These are phyloP conservation scores for Coffea eugenioides DNA, from an alignment of 257 asterid species.

Conservation along the genomic window DNA sequence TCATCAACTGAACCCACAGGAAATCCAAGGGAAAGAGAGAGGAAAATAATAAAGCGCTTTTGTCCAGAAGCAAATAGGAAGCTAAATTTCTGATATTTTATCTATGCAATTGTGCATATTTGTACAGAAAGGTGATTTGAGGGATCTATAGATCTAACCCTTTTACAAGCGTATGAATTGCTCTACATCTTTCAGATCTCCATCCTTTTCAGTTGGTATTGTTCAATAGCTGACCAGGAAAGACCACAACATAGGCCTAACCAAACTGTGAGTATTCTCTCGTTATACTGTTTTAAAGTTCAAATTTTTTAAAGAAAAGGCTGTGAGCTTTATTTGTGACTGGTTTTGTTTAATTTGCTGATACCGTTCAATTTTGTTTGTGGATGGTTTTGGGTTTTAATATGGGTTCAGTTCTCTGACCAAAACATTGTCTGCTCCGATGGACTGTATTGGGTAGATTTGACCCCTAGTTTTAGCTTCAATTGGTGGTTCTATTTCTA, in stretches of 20 bases:
- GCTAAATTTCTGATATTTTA: constrained; percentile 11
- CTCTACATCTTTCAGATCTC: constrained; percentile 36
- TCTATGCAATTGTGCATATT: background rate
- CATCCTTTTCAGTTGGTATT: constrained; percentile 23
- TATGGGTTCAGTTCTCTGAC: constrained; percentile 17
- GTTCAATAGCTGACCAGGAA: constrained; percentile 30
- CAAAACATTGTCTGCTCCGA: constrained; percentile 3
- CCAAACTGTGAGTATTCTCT: constrained; percentile 34
- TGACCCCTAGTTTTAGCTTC: constrained; percentile 20
- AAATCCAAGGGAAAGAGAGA: constrained; percentile 11
- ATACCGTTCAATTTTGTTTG: background rate
- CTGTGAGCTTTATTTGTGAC: constrained; percentile 4
- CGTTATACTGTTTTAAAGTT: constrained; percentile 10
- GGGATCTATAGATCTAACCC: constrained; percentile 53
- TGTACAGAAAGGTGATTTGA: constrained; percentile 21
- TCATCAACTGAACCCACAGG: constrained; percentile 17
- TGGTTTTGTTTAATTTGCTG: background rate
- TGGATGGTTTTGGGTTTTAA: constrained; percentile 11
- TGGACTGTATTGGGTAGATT: constrained; percentile 23
- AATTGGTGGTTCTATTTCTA: constrained; percentile 4
- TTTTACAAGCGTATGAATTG: constrained; percentile 33
- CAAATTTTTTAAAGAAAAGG: background rate
- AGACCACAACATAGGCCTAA: constrained; percentile 24
- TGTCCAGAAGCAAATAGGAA: background rate
- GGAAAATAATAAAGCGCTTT: background rate